phyloP scores from a whole-genome alignment of 1,284 basidiomycete species.

The Sparassis latifolia region DNA sequence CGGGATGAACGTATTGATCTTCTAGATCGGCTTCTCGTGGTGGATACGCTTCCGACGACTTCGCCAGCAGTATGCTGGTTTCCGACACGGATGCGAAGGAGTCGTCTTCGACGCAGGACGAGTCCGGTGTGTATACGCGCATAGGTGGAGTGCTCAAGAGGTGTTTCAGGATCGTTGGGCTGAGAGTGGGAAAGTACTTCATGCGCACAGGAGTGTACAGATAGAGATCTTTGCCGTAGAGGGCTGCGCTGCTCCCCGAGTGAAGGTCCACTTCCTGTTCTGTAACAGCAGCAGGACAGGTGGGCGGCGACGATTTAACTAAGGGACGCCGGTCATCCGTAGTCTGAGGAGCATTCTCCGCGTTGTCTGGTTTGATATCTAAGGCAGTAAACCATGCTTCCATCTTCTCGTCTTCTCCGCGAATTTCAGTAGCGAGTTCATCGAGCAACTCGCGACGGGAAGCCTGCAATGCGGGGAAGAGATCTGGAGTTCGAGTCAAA shows the following conservation, averaged over 20 bases:
- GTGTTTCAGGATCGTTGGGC: conserved; percentile 19
- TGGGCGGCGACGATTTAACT: too few species aligned
- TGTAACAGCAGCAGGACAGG: too few species aligned
- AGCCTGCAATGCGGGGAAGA: too few species aligned
- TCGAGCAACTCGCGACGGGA: background rate
- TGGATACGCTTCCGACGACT: background rate
- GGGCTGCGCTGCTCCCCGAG: background rate
- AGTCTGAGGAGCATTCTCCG: background rate
- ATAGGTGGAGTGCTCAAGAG: conserved; percentile 21
- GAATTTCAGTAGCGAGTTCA: background rate
- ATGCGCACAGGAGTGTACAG: conserved; percentile 24
- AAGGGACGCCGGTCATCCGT: too few species aligned
- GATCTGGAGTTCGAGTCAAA: too few species aligned
- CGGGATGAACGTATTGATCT: too few species aligned
- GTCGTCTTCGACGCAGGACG: background rate
- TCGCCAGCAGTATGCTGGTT: background rate
- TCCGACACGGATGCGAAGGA: background rate
- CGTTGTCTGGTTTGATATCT: background rate
- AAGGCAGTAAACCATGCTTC: background rate
- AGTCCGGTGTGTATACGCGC: conserved; percentile 7
- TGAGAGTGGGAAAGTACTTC: conserved; percentile 24
- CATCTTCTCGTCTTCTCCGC: conserved; percentile 2
- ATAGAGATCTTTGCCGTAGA: conserved; percentile 17
- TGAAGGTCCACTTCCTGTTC: too few species aligned
- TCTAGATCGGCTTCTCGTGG: too few species aligned